These are phyloP conservation scores for Bruguiera gymnorhiza DNA, from an alignment of 345 rosid genomes.

Conservation along the genomic window DNA sequence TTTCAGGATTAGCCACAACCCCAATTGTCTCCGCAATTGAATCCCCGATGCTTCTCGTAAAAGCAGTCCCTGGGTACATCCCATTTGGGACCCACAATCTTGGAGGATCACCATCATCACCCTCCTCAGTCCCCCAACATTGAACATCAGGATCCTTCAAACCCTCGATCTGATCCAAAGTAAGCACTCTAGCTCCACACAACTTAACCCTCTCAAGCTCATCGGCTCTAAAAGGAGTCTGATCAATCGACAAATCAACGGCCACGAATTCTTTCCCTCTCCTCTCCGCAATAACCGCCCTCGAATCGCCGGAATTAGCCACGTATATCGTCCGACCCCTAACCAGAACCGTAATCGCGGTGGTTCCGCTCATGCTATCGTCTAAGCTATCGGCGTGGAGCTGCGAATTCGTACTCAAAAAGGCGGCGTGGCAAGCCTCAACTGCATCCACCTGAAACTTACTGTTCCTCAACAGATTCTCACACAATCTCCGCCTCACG, in stretches of 20 bases:
- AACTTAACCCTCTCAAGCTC: slow-evolving; percentile 85
- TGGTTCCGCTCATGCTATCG: slow-evolving; percentile 96
- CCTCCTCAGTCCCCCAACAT: slow-evolving; percentile 97
- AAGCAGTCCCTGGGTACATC: slow-evolving; percentile 98
- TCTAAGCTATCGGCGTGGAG: slow-evolving; percentile 69
- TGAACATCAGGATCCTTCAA: slow-evolving; percentile 88
- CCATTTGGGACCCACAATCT: slow-evolving; percentile 93
- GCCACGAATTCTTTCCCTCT: slow-evolving; percentile 76
- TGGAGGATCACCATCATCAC: slow-evolving; percentile 97
- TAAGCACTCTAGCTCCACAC: slow-evolving; percentile 91
- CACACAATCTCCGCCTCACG: slow-evolving; percentile 69
- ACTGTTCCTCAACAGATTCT: slow-evolving; percentile 68
- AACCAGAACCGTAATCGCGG: slow-evolving; percentile 83
- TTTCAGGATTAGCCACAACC: slow-evolving; percentile 94
- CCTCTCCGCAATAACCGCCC: slow-evolving; percentile 85
- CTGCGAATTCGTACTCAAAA: slow-evolving; percentile 66
- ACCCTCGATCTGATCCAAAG: slow-evolving; percentile 97
- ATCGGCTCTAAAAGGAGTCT: slow-evolving; percentile 83
- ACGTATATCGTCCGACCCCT: slow-evolving; percentile 75
- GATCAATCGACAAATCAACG: slow-evolving; percentile 85
- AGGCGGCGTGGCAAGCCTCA: slow-evolving; percentile 71
- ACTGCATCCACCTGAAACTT: slow-evolving; percentile 64
- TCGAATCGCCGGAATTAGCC: slow-evolving; percentile 87
- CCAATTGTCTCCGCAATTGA: slow-evolving; percentile 92
- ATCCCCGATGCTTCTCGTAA: slow-evolving; percentile 94